Evolutionary conservation across 352 stramenopile species (phyloP), one percentile per base, ranked within the genome.

Genomic region (Phytophthora lateralis): DNA sequence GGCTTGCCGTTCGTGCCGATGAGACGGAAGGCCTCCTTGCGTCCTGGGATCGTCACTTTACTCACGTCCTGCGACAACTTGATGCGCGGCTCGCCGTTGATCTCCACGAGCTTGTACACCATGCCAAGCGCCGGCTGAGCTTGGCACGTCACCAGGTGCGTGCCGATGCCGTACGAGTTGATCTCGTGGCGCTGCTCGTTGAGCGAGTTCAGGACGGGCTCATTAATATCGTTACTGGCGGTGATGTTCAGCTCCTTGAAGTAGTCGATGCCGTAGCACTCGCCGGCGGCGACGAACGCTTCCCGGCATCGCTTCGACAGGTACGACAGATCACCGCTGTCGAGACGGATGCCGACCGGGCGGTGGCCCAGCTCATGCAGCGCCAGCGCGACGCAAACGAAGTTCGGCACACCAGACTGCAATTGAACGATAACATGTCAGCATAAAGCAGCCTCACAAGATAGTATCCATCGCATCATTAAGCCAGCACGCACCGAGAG

Each of bases 31-130:
- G 89, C 90, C 24, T 94, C 75, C 73, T 97, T 97, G 42, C 87
- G 84, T 2, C 88, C 89, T 4, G 91, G 91, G 45, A 97, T 95
- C 45, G 91, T 97, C 21, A 98, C 96, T 68, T 99, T 99, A 52
- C 77, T 93, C 24, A 97, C 82, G 47, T 99, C 97, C 76, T 99
- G 86, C 20, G 91, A 98, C 27, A 99, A 75, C 79, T 99, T 99
- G 60, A 99, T 99, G 43, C 97, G 85, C 14, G 98, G 93, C 59
- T 90, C 66, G 20, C 85, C 91, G 57, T 98, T 92, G 59, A 99
- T 97, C 80, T 99, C 97, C 29, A 99, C 97, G 20, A 99, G 85
- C 80, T 99, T 99, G 88, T 98, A 99, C 18, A 99, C 98, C 97
- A 97, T 97, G 20, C 98, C 98, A 1, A 99, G 82, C 20, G 98